Evolutionary conservation across 371 early-diverging fungal genomes (phyloP).

Genomic region (Mortierella sp.): DNA sequence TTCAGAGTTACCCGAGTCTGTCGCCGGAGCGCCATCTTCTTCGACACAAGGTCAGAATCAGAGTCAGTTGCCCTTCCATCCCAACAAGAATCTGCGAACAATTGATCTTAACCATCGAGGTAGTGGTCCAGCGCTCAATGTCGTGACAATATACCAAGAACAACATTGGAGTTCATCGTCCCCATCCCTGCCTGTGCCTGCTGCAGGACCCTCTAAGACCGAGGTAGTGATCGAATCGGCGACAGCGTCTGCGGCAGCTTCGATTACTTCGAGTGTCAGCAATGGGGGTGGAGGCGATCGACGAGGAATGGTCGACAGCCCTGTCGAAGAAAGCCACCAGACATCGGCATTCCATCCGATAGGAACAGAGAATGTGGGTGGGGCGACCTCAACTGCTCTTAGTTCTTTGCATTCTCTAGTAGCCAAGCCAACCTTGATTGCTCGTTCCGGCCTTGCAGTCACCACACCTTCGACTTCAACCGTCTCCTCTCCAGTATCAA

Average conservation of each 20-base stretch:
- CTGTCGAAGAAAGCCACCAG: too few species aligned
- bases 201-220: not conserved
- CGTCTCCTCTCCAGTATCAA: slow-evolving; percentile 41
- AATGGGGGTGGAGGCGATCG: too few species aligned
- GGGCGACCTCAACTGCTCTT: too few species aligned
- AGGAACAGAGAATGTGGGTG: too few species aligned
- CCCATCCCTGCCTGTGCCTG: slow-evolving; percentile 8
- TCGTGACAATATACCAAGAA: slow-evolving; percentile 46
- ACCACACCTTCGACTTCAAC: slow-evolving; percentile 40
- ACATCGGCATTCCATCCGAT: too few species aligned
- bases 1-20: too few species aligned
- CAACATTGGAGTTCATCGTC: slow-evolving; percentile 25
- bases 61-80: too few species aligned
- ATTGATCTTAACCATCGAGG: slow-evolving; percentile 25
- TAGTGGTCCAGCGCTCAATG: slow-evolving; percentile 27
- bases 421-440: slow-evolving; percentile 33
- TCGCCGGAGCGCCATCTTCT: too few species aligned
- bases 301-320: too few species aligned
- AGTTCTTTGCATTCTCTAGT: not conserved
- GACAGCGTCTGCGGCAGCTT: slow-evolving; percentile 8
- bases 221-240: not conserved
- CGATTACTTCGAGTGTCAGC: too few species aligned
- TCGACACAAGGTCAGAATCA: too few species aligned
- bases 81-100: slow-evolving; percentile 21
- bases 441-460: slow-evolving; percentile 31